These are phyloP conservation scores for Blastomyces emzantsi DNA, from an alignment of 2,329 filamentous ascomycete genomes.

Conservation along the genomic window DNA sequence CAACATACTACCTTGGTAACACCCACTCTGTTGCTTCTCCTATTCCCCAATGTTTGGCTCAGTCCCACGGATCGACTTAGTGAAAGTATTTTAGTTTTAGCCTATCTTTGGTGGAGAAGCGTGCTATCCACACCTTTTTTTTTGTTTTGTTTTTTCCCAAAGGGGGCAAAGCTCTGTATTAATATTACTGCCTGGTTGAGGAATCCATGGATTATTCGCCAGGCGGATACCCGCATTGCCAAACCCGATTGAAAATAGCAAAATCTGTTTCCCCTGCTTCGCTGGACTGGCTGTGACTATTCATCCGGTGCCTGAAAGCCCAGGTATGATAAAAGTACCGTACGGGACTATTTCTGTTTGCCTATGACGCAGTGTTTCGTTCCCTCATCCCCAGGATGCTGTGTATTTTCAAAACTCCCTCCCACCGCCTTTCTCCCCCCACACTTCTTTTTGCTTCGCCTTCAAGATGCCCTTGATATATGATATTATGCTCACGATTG, in stretches of 20 bases:
- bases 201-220: not conserved
- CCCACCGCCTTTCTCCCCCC: slow-evolving; percentile 9
- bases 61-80: slow-evolving; percentile 3
- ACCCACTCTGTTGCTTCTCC: not conserved
- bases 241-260: not conserved
- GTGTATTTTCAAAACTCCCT: slow-evolving; percentile 3
- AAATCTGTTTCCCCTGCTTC: not conserved
- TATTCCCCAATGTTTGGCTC: not conserved
- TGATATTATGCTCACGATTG: slow-evolving; percentile 1
- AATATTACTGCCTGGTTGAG: not conserved
- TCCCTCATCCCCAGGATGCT: not conserved
- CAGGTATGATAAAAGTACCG: not conserved
- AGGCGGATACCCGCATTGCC: not conserved
- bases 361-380: slow-evolving; percentile 6
- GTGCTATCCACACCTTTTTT: not conserved
- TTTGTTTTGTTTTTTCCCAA: not conserved
- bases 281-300: not conserved
- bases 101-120: slow-evolving; percentile 6
- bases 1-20: not conserved
- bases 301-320: slow-evolving; percentile 5
- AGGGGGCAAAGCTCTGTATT: not conserved
- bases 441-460: slow-evolving; percentile 6
- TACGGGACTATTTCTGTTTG: not conserved
- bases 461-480: not conserved
- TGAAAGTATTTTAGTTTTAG: not conserved